Evolutionary conservation across 1,284 basidiomycete species (phyloP), one percentile per base, ranked within the genome.

Genomic region (Trichosporon sp.): DNA sequence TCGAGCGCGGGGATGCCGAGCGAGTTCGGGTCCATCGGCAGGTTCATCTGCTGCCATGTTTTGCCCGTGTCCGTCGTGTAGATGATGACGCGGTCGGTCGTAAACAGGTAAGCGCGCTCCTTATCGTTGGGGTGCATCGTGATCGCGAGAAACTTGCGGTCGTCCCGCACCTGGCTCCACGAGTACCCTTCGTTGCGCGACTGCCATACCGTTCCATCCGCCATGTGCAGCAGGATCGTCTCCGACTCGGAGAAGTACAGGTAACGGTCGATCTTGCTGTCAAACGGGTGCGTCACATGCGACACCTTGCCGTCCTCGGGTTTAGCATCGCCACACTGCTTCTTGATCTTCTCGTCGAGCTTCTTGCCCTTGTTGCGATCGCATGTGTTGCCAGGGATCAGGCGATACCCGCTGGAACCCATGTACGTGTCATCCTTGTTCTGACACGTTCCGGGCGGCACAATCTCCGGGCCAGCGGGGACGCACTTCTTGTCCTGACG

Each of bases 351-450:
- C 16, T 88, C 87, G 78, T 97, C 96, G 83, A 92, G 92, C 78
- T 88, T 86, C 19, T 82, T 78, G 7, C 85, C 73, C 21, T 81
- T 78, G 11, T 85, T 71, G 7, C 91, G 91, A 40, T 69, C 64
- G 81, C 96, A 99, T 0, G 91, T 92, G 80, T 99, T 93, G 1
- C 97, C 96, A 1, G 97, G 95, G 70, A 99, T 94, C 79, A 91
- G 89, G 54, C 95, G 88, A 81, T 91, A 99, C 0, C 96, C 96
- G 14, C 93, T 95, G 0, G 95, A 97, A 0, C 94, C 96, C 80
- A 88, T 80, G 81, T 94, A 99, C 14, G 83, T 90, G 75, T 91
- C 86, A 10, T 88, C 87, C 0, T 87, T 84, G 68, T 87, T 86
- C 16, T 85, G 79, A 79, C 97, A 99, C 0, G 90, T 87, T 2